A percentile compares a stretch with the other conserved stretches of the same genome.
These are phyloP conservation scores for Ziziphus jujuba DNA, from an alignment of 306 rosid genomes.

Conservation along the genomic window DNA sequence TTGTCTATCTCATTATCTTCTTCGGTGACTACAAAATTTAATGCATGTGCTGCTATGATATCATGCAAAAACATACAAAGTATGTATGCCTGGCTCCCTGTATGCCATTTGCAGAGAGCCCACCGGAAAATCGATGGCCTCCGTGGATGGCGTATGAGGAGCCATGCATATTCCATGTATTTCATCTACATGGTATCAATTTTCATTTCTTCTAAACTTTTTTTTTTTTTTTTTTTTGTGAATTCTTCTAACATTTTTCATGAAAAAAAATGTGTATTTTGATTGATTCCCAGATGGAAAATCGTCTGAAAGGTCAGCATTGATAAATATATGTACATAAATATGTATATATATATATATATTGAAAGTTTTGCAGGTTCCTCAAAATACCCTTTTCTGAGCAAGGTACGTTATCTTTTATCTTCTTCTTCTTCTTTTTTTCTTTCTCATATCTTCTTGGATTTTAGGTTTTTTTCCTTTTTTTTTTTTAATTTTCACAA, in stretches of 20 bases:
- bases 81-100: slow-evolving; percentile 99
- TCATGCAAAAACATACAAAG: slow-evolving; percentile 4
- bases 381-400: neutral
- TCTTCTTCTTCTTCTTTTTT: neutral
- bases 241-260: no score
- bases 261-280: no score
- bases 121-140: slow-evolving; percentile 70
- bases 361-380: slow-evolving; percentile 7
- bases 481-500: neutral
- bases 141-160: slow-evolving; percentile 98
- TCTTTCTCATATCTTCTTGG: neutral
- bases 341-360: no score
- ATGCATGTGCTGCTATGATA: neutral
- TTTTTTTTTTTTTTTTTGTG: neutral
- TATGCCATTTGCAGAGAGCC: slow-evolving; percentile 92
- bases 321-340: slow-evolving; percentile 6
- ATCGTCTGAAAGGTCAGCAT: slow-evolving; percentile 13
- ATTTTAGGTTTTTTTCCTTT: slow-evolving; percentile 32
- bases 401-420: neutral
- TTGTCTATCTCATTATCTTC: neutral
- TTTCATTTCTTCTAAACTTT: neutral
- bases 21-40: neutral
- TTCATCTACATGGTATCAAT: slow-evolving; percentile 12
- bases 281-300: neutral
- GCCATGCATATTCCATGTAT: slow-evolving; percentile 78